Conservation (phyloP, 1,284 basidiomycete species). For the Leccinum fuscescens region DNA sequence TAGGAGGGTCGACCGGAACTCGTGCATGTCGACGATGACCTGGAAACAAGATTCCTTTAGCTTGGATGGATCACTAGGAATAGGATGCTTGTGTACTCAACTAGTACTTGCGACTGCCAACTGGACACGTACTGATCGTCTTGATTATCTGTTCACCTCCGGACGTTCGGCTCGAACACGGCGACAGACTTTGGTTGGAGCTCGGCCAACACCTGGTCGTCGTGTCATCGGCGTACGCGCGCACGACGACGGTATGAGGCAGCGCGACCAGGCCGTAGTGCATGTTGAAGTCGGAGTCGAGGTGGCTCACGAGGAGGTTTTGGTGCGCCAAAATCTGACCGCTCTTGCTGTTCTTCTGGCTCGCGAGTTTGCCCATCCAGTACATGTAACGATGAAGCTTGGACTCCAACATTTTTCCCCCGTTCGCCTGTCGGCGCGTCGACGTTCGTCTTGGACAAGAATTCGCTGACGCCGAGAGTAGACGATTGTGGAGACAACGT, state of each 20-base stretch:
- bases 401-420: constrained; percentile 79
- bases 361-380: constrained; percentile 70
- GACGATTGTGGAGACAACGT: constrained; percentile 80
- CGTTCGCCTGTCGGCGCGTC: constrained; percentile 53
- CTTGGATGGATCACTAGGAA: too few species aligned
- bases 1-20: too few species aligned
- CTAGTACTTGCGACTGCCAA: too few species aligned
- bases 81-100: too few species aligned
- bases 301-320: constrained; percentile 24
- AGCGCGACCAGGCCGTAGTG: constrained; percentile 82
- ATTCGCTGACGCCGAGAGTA: constrained; percentile 67
- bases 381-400: constrained; percentile 73
- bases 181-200: constrained; percentile 89
- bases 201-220: constrained; percentile 88
- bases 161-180: constrained; percentile 91
- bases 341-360: constrained; percentile 18
- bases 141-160: too few species aligned
- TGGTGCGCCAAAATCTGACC: background rate
- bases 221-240: constrained; percentile 88
- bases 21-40: too few species aligned
- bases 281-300: constrained; percentile 62
- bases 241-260: constrained; percentile 81
- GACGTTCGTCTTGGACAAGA: constrained; percentile 65
- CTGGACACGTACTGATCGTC: too few species aligned
- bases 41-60: too few species aligned